Base-by-base conservation (phyloP, 768 basidiomycete genomes). In the Termitomyces bulborhizus region DNA sequence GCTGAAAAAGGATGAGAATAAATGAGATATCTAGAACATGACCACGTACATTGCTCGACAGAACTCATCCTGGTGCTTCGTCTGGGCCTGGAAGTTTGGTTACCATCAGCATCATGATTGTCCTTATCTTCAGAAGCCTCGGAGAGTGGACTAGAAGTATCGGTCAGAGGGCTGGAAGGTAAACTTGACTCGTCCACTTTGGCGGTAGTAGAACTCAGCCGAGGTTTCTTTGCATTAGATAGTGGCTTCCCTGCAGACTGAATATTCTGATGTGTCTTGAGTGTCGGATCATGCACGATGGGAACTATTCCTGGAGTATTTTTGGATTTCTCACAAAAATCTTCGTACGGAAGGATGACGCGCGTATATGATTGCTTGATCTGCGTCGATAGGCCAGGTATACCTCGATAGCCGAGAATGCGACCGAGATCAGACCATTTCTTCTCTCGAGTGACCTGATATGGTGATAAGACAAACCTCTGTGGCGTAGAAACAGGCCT, bases 271-370 rank as follows among this genome's bases (percentile, higher is more conserved):
- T 82, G 81, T 34, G 79, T 84, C 70, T 80, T 85, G 53, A 81
- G 69, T 44, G 69, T 68, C 34, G 69, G 61, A 52, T 75, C 75
- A 63, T 79, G 80, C 59, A 79, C 67, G 54, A 76, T 71, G 8
- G 78, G 75, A 54, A 73, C 74, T 55, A 76, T 70, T 47, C 71
- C 65, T 26, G 86, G 82, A 31, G 84, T 85, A 63, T 82, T 85
- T 57, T 83, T 81, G 44, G 85, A 89, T 47, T 85, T 81, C 46
- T 86, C 82, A 55, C 84, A 86, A 68, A 93, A 98, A 63, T 90
- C 83, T 65, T 98, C 96, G 64, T 93, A 99, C n/a, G 97, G 97
- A 43, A 93, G 80, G 62, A 99, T 90, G 66, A 99, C 90, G 53
- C 88, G 84, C 55, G 79, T 80, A 70, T 96, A 99, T 4, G 94